A percentile compares a stretch with the other conserved stretches of the same genome.
Conservation (phyloP, 1,284 basidiomycete species). For the Mycena citricolor region DNA sequence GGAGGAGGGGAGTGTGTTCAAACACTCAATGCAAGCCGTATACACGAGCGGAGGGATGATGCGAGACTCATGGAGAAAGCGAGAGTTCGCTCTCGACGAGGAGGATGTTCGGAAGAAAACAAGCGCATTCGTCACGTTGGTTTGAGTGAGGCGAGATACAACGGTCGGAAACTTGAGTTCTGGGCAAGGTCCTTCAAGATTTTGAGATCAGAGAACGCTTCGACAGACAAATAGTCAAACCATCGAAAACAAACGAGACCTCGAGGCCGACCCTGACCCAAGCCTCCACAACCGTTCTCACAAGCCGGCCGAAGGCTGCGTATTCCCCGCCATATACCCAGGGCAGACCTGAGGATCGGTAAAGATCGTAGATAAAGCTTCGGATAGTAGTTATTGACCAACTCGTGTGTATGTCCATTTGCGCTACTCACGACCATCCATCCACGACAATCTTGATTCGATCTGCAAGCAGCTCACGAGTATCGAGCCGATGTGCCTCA, state of each 20-base stretch:
- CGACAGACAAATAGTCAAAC: constrained; percentile 48
- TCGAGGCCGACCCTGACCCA: constrained; percentile 76
- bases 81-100: constrained; percentile 63
- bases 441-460: constrained; percentile 66
- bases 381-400: constrained; percentile 15
- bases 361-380: constrained; percentile 80
- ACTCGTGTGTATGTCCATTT: constrained; percentile 16
- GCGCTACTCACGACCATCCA: constrained; percentile 80
- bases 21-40: constrained; percentile 59
- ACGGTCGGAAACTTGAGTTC: constrained; percentile 73
- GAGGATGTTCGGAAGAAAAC: constrained; percentile 85
- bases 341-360: constrained; percentile 62
- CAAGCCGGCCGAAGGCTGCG: constrained; percentile 51
- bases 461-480: constrained; percentile 10
- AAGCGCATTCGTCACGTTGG: constrained; percentile 60
- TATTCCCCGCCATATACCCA: constrained; percentile 91
- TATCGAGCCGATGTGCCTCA: constrained; percentile 2
- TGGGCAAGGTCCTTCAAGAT: constrained; percentile 60
- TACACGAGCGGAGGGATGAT: constrained; percentile 77
- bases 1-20: constrained; percentile 43
- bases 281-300: constrained; percentile 56
- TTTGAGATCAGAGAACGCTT: constrained; percentile 27
- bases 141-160: constrained; percentile 58
- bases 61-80: constrained; percentile 71
- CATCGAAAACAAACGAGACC: constrained; percentile 90